Percentiles rank a stretch among this genome's conserved stretches.
These are phyloP conservation scores for Chaetomium sp. DNA, from an alignment of 2,329 filamentous ascomycete species.

Conservation along the genomic window DNA sequence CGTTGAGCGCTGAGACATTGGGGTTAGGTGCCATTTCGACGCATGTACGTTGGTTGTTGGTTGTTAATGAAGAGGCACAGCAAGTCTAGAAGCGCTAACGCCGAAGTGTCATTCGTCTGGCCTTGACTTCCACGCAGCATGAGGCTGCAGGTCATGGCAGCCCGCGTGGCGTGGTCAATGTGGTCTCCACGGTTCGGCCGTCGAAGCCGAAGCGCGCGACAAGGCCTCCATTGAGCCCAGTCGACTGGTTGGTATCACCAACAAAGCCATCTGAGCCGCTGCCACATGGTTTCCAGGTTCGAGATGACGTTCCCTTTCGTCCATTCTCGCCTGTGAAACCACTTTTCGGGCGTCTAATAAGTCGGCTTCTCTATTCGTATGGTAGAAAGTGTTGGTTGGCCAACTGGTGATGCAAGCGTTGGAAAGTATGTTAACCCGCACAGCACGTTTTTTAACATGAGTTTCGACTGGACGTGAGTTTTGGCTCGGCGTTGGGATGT, in stretches of 20 bases:
- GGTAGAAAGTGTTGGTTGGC: too few species aligned
- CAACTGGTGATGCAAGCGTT: too few species aligned
- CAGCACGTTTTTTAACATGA: too few species aligned
- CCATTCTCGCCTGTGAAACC: too few species aligned
- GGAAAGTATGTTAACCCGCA: too few species aligned
- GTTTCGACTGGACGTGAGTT: too few species aligned
- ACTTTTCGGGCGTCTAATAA: too few species aligned
- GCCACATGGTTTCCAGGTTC: not conserved
- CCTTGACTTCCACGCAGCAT: too few species aligned
- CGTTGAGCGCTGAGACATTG: too few species aligned
- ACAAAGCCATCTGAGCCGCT: not conserved
- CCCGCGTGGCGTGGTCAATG: not conserved
- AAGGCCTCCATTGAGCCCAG: not conserved
- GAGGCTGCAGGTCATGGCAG: not conserved
- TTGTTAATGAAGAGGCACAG: not conserved
- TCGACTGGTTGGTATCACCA: slow-evolving; percentile 5
- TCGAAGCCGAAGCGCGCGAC: slow-evolving; percentile 3
- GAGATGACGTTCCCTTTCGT: not conserved
- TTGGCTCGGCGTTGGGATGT: too few species aligned
- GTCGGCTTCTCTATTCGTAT: too few species aligned
- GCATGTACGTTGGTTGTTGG: not conserved
- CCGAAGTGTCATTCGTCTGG: not conserved
- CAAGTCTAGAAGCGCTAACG: not conserved
- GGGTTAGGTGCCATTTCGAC: too few species aligned
- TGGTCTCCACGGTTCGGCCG: not conserved